These are phyloP conservation scores for Monilinia polystroma DNA, from an alignment of 2,329 filamentous ascomycete species.

Conservation along the genomic window DNA sequence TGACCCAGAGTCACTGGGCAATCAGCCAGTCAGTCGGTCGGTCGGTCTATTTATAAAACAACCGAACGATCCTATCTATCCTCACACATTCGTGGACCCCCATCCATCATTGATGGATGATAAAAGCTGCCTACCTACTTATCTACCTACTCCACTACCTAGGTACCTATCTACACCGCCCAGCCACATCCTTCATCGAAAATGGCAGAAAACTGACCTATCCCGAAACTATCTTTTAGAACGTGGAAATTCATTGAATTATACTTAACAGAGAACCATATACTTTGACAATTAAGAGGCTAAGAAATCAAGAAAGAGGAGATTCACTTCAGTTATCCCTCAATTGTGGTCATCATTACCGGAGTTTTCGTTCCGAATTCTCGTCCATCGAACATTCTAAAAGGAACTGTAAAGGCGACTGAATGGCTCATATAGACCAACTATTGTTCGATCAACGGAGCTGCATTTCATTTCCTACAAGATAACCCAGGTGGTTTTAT, in stretches of 20 bases:
- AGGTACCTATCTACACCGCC: conserved; percentile 9
- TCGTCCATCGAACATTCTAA: not conserved
- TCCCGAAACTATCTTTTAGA: conserved; percentile 6
- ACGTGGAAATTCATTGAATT: conserved; percentile 13
- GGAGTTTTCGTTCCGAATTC: not conserved
- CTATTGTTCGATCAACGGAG: conserved; percentile 35
- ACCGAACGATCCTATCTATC: too few relatives aligned
- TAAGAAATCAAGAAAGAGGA: not conserved
- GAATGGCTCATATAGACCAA: conserved; percentile 36
- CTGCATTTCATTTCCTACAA: conserved; percentile 34
- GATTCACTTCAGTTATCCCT: not conserved
- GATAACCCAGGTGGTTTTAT: conserved; percentile 25
- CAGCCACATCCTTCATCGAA: not conserved
- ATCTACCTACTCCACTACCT: too few relatives aligned
- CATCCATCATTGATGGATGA: too few relatives aligned
- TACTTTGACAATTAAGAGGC: not conserved
- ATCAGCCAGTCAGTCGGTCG: too few relatives aligned
- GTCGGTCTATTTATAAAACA: too few relatives aligned
- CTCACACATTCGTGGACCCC: too few relatives aligned
- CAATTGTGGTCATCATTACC: not conserved
- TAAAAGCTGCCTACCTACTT: too few relatives aligned
- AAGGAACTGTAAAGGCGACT: conserved; percentile 23
- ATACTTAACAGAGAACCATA: not conserved
- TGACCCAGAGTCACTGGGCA: too few relatives aligned
- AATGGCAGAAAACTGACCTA: conserved; percentile 13